Percentiles rank a stretch among this genome's conserved stretches.
phyloP scores from a whole-genome alignment of 140 eudicot genomes.

The Erigeron philadelphicus region DNA sequence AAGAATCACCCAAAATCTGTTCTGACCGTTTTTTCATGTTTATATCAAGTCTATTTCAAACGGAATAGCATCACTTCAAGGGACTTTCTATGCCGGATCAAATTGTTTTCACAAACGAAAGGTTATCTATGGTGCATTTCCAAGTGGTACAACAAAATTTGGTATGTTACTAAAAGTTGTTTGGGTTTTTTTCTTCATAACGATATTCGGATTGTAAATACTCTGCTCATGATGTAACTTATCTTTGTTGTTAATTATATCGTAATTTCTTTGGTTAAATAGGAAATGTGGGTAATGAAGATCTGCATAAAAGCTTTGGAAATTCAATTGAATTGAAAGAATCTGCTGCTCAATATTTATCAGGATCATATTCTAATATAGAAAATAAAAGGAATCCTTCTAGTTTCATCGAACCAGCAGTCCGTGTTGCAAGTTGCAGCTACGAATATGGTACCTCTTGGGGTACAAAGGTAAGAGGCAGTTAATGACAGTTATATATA shows the following conservation, averaged over 20 bases:
- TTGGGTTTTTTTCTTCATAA: not conserved
- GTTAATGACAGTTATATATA: not conserved
- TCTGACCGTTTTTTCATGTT: not conserved
- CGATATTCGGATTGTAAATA: not conserved
- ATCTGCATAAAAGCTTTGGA: constrained; percentile 39
- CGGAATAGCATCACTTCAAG: constrained; percentile 49
- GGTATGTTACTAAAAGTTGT: constrained; percentile 25
- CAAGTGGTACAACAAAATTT: constrained; percentile 22
- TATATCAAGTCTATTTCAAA: constrained; percentile 20
- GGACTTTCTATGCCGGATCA: constrained; percentile 45
- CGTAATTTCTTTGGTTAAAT: not conserved
- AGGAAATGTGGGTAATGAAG: constrained; percentile 27
- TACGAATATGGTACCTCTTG: constrained; percentile 49
- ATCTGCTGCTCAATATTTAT: constrained; percentile 33
- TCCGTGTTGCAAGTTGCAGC: constrained; percentile 39
- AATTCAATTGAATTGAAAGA: constrained; percentile 33
- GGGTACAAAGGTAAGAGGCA: constrained; percentile 43
- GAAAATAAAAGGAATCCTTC: constrained; percentile 17
- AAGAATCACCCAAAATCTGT: no score
- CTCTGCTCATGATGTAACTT: not conserved
- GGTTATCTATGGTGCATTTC: constrained; percentile 54
- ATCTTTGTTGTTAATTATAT: not conserved
- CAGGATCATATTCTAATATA: constrained; percentile 4
- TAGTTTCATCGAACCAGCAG: constrained; percentile 42
- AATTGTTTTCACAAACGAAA: constrained; percentile 63